Evolutionary conservation across 2,329 filamentous ascomycete species (phyloP), one percentile per base, ranked within the genome.

Genomic region (Penicillium olsonii): DNA sequence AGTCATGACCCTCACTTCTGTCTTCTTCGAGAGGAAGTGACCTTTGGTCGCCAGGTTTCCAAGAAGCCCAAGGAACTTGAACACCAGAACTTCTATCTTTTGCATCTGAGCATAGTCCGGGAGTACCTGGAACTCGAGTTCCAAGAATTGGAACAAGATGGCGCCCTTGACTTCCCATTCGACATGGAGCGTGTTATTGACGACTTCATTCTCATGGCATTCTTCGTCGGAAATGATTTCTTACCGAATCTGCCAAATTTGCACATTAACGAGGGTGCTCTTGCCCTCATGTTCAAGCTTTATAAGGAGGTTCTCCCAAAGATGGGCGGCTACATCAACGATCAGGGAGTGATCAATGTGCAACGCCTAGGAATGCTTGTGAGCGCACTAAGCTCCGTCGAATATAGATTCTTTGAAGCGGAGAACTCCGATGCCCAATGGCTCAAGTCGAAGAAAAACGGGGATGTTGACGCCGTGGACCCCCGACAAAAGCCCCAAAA

Each of bases 211-310:
- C 83, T 99, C 53, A 96, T 99, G 91, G 92, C 92, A 40, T 99
- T 99, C 77, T 99, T 99, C 71, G 90, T 99, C 64, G 94, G 94
- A 68, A 99, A 99, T 73, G 94, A 99, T 81, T 99, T 99, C 76
- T 81, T 99, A 70, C 94, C 94, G 3, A 96, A 99, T 73, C 79
- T 99, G 50, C 95, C 95, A 5, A 90, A 95, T 66, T 75, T 99
- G 57, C 94, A 99, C 73, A 99, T 99, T 73, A 99, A 99, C 72
- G 95, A 99, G 73, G 95, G 94, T 57, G 94, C 95, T 18, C 77
- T 99, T 71, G 90, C 92, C 19, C 87, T 94, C 67, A 99, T 99
- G 94, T 99, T 99, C 71, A 87, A 88, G 66, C 85, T 96, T 52
- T 99, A 99, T 79, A 97, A 97, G 73, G 81, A 87, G 40, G 85